Percentiles rank a stretch among this genome's conserved stretches.
These are phyloP conservation scores for Caulochytrium protostelioides DNA, from an alignment of 371 early-diverging fungal genomes.

Conservation along the genomic window DNA sequence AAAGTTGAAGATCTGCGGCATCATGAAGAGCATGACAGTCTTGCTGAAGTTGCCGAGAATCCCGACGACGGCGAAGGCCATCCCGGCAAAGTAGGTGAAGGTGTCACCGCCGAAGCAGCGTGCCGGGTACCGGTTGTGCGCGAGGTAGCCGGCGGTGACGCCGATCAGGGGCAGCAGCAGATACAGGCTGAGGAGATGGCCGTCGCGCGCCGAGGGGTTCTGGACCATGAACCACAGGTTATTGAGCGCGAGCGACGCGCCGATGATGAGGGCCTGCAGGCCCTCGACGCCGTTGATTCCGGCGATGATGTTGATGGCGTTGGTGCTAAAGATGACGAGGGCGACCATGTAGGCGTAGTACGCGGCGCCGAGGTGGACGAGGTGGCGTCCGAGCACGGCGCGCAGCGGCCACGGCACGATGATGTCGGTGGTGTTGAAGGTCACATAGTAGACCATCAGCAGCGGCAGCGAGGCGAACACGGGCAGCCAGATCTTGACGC, in stretches of 20 bases:
- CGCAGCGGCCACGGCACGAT: constrained; percentile 65
- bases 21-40: constrained; percentile 74
- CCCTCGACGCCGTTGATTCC: constrained; percentile 97
- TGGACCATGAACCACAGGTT: constrained; percentile 30
- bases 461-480: constrained; percentile 79
- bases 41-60: constrained; percentile 82
- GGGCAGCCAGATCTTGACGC: constrained; percentile 86
- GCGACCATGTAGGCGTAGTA: constrained; percentile 84
- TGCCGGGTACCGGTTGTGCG: constrained; percentile 83
- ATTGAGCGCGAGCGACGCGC: constrained; percentile 56
- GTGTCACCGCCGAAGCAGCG: constrained; percentile 94
- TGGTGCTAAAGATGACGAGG: constrained; percentile 81
- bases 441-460: constrained; percentile 78
- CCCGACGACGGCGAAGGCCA: constrained; percentile 87
- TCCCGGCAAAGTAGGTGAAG: constrained; percentile 93
- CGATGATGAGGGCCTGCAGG: constrained; percentile 76
- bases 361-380: constrained; percentile 58
- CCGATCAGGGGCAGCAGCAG: constrained; percentile 79
- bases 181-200: constrained; percentile 61
- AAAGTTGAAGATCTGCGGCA: constrained; percentile 93
- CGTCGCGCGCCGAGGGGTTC: constrained; percentile 26
- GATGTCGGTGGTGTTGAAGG: constrained; percentile 66
- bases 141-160: constrained; percentile 49
- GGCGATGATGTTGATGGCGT: constrained; percentile 94
- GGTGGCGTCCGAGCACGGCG: constrained; percentile 32